Base-by-base conservation (phyloP, 441 rosid genomes). In the Syzygium syzygioides region DNA sequence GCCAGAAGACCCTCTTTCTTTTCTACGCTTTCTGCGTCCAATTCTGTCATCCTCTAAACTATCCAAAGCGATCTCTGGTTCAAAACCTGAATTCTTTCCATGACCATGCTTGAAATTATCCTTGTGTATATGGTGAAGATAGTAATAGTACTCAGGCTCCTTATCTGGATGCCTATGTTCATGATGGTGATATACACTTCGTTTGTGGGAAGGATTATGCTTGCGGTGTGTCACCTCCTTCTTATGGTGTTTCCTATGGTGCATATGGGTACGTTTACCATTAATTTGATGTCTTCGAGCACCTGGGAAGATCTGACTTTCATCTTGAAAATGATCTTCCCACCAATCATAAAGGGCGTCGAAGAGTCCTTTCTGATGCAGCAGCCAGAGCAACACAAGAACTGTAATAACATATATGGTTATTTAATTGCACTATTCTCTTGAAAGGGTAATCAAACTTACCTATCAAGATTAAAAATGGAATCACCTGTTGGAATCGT, bases 271-370 rank as follows among this genome's bases (percentile, higher is more conserved):
- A n/a, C 34, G 90, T 83, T 91, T 60, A 59, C 55, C 86, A 55
- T 85, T 86, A 84, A 79, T 87, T 37, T 86, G 53, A 79, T 88
- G 92, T 59, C 93, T 87, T 23, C 32, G 57, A 45, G 28, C 57
- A 80, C 89, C 84, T 85, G 89, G 87, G 85, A 56, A 60, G 76
- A 86, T 87, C 37, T 87, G 89, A 68, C 91, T 88, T 62, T 92
- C 92, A 52, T 89, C 85, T 80, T 85, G 89, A 89, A 93, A 92
- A 90, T 93, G 94, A 89, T 97, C 98, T 87, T 96, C 98, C 94
- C 95, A 96, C 98, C 98, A 96, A 89, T 96, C 97, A 91, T 94
- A 94, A 87, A 96, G 89, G 89, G 96, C 96, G 91, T 98, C 98
- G 60, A 97, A 96, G 84, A 95, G 90, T 89, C 99, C 99, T 88